Evolutionary conservation across 2,329 filamentous ascomycete genomes (phyloP).

Genomic region (Fusarium sp.): DNA sequence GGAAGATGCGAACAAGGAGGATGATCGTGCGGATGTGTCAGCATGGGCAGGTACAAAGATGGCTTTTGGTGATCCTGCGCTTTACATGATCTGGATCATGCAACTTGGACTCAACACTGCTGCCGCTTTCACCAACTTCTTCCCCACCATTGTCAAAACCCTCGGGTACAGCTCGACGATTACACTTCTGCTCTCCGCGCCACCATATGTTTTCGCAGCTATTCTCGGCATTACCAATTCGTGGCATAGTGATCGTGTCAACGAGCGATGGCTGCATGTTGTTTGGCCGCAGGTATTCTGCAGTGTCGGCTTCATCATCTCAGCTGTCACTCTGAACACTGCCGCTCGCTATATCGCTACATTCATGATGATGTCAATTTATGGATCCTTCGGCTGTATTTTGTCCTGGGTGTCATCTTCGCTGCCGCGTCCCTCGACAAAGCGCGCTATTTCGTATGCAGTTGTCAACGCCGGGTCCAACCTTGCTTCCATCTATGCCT

Average conservation of each 20-base stretch:
- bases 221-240: slow-evolving; percentile 7
- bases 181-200: slow-evolving; percentile 9
- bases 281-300: slow-evolving; percentile 20
- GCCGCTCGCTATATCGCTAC: slow-evolving; percentile 19
- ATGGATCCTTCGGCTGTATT: slow-evolving; percentile 17
- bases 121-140: slow-evolving; percentile 14
- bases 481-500: slow-evolving; percentile 12
- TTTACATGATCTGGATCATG: slow-evolving; percentile 25
- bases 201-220: slow-evolving; percentile 16
- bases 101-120: slow-evolving; percentile 22
- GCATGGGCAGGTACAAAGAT: slow-evolving; percentile 9
- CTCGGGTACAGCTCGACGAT: slow-evolving; percentile 6
- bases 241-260: slow-evolving; percentile 9
- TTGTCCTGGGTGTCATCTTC: slow-evolving; percentile 16
- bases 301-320: slow-evolving; percentile 13
- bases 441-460: slow-evolving; percentile 12
- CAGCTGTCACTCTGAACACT: slow-evolving; percentile 6
- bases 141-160: slow-evolving; percentile 17
- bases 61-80: slow-evolving; percentile 4
- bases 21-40: slow-evolving; percentile 1
- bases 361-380: slow-evolving; percentile 25
- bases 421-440: slow-evolving; percentile 10
- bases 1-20: slow-evolving; percentile 12
- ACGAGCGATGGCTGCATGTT: slow-evolving; percentile 13
- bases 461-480: slow-evolving; percentile 12